Base-by-base conservation (phyloP, 1,139 yeast genomes). In the Williopsis jadinii region DNA sequence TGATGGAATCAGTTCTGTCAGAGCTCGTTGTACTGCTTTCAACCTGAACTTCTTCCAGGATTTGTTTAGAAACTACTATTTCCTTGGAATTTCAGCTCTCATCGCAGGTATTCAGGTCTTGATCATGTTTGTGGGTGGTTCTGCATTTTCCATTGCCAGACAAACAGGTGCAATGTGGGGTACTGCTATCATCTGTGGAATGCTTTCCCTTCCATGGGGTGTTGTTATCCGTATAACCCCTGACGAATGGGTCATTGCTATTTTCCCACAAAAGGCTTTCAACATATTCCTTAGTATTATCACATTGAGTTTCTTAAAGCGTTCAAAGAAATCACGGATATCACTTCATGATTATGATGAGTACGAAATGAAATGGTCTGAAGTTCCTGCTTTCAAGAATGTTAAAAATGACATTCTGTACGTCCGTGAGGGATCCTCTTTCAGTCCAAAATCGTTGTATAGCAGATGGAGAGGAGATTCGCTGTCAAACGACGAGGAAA, bases 111-210 rank as follows among this genome's bases (percentile, higher is more conserved):
- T 80, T 60, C 98, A 94, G 65, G 68, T 90, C 8, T 63, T 92
- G 45, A 90, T 94, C 55, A 90, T 94, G 97, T 85, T 80, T 65
- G 92, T 87, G 49, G 99, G 99, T 41, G 98, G 98, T 44, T 86
- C 94, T 37, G 96, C 98, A 0, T 94, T 94, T 62, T 77, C 88
- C 14, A 73, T 90, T 51, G 78, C 76, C 3, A 73, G 82, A 49
- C 94, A 85, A 62, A 80, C 95, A 1, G 83, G 84, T 6, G 78
- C 77, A 2, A 80, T 80, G 83, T 94, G 98, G 98, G 94, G 77
- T 0, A 79, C 88, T 3, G 95, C 97, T 0, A 64, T 94, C 12
- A 56, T 85, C 34, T 80, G 95, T 67, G 98, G 98, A 27, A 64
- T 84, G 50, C 47, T 85, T 15, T 84, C 96, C 12, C 67, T 92